Conservation (phyloP, 108 stramenopile genomes). For the Skeletonema marinoi region DNA sequence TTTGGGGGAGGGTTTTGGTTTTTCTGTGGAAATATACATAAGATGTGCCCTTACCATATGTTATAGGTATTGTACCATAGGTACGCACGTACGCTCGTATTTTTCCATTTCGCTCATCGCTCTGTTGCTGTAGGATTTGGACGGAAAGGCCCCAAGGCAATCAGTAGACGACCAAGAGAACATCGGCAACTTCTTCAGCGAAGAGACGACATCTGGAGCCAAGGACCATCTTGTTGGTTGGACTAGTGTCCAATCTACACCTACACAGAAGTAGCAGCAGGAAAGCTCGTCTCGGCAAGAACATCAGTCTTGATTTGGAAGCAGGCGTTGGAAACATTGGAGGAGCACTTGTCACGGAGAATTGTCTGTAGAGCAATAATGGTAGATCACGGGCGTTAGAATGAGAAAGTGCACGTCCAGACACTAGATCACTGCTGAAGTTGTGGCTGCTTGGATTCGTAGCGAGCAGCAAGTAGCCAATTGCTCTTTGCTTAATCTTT, state of each 20-base stretch:
- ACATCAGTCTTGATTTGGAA: slow-evolving; percentile 3
- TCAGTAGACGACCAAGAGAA: not conserved
- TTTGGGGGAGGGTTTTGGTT: too few relatives aligned
- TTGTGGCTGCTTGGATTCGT: not conserved
- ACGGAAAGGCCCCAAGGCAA: not conserved
- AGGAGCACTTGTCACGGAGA: not conserved
- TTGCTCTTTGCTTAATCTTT: not conserved
- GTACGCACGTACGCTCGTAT: too few relatives aligned
- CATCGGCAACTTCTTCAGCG: too few relatives aligned
- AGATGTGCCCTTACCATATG: too few relatives aligned
- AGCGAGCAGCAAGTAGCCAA: not conserved
- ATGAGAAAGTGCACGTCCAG: slow-evolving; percentile 61
- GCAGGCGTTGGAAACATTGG: not conserved
- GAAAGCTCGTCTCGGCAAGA: not conserved
- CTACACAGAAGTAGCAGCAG: not conserved
- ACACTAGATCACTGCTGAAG: slow-evolving; percentile 8
- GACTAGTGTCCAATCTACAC: not conserved
- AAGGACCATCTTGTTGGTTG: not conserved
- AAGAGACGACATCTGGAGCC: not conserved
- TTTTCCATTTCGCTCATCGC: too few relatives aligned
- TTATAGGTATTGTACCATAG: too few relatives aligned
- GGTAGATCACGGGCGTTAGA: slow-evolving; percentile 57
- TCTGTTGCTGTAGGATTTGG: too few relatives aligned
- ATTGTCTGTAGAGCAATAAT: not conserved
- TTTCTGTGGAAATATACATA: too few relatives aligned